phyloP scores from a whole-genome alignment of 2,329 filamentous ascomycete genomes.

The Penicillium sp. region DNA sequence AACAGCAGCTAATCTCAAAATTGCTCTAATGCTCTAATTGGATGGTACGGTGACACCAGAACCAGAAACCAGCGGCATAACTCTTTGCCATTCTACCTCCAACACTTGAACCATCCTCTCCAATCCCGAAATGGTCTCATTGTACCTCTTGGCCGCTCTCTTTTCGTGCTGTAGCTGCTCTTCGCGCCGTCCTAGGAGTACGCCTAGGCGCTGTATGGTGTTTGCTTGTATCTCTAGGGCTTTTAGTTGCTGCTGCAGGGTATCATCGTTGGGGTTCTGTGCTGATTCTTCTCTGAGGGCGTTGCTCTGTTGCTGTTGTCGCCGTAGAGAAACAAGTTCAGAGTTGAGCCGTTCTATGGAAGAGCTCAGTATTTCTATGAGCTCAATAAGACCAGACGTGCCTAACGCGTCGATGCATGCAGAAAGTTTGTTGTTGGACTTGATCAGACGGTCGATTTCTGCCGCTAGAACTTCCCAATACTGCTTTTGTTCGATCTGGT shows the following conservation, averaged over 20 bases:
- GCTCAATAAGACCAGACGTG: constrained; percentile 6
- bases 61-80: constrained; percentile 41
- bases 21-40: too few species aligned
- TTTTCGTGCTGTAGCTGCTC: constrained; percentile 5
- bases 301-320: not conserved
- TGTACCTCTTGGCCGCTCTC: not conserved
- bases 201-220: constrained; percentile 3
- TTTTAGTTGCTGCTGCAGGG: not conserved
- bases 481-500: not conserved
- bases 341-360: constrained; percentile 5
- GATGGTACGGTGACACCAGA: not conserved
- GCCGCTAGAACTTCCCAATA: not conserved
- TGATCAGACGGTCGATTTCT: constrained; percentile 1
- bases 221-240: constrained; percentile 1
- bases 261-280: not conserved
- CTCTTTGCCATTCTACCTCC: constrained; percentile 3
- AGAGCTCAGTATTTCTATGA: not conserved
- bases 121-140: not conserved
- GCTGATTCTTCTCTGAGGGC: not conserved
- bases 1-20: not conserved
- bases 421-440: constrained; percentile 10
- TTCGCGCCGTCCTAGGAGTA: constrained; percentile 3
- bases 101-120: not conserved
- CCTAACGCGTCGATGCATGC: constrained; percentile 1
- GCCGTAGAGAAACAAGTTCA: not conserved